These are phyloP conservation scores for Halenospora varia DNA, from an alignment of 495 filamentous ascomycete species.

Conservation along the genomic window DNA sequence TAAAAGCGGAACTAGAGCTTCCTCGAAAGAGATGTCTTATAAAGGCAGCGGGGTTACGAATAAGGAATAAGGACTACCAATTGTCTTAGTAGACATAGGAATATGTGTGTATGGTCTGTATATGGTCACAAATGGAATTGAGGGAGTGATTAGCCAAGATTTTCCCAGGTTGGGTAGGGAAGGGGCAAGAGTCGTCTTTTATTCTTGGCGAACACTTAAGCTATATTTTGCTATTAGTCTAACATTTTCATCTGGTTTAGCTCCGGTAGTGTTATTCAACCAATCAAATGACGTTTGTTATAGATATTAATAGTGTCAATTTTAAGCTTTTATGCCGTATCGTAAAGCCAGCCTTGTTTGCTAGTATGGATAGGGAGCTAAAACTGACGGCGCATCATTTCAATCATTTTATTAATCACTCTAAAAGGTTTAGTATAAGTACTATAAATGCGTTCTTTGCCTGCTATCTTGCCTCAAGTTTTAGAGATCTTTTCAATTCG, in stretches of 20 bases:
- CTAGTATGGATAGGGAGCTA: conserved; percentile 1
- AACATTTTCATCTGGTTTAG: not conserved
- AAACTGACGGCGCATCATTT: conserved; percentile 4
- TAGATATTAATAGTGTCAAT: not conserved
- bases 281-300: conserved; percentile 7
- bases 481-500: conserved; percentile 4
- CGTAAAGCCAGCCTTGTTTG: conserved; percentile 4
- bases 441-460: conserved; percentile 4
- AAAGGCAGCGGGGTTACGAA: conserved; percentile 3
- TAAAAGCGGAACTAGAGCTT: not conserved
- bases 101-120: not conserved
- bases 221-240: not conserved
- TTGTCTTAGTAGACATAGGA: not conserved
- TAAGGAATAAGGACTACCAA: conserved; percentile 8
- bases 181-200: conserved; percentile 1
- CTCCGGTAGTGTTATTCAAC: not conserved
- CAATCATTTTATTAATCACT: conserved; percentile 4
- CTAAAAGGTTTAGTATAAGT: conserved; percentile 2
- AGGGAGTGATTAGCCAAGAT: conserved; percentile 2
- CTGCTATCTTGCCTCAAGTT: conserved; percentile 1
- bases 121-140: conserved; percentile 1
- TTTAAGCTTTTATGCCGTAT: conserved; percentile 2
- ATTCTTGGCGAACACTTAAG: conserved; percentile 5
- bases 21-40: not conserved
- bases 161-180: conserved; percentile 2